These are phyloP conservation scores for Glonium stellatum DNA, from an alignment of 495 filamentous ascomycete genomes.

Conservation along the genomic window DNA sequence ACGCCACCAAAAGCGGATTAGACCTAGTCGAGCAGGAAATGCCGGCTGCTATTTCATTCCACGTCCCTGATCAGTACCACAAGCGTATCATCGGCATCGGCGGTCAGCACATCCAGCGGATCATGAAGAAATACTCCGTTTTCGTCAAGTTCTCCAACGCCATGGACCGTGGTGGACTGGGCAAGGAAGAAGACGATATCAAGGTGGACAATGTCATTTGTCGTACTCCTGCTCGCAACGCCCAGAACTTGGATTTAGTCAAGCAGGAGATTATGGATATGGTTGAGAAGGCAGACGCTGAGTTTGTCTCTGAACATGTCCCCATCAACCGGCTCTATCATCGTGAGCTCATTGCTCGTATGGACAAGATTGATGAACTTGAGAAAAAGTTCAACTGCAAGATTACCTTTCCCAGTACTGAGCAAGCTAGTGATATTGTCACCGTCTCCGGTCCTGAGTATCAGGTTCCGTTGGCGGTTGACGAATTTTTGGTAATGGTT, in stretches of 20 bases:
- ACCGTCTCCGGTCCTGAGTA: conserved; percentile 93
- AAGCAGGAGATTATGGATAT: conserved; percentile 99
- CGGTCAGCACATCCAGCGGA: conserved; percentile 96
- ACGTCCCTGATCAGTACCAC: conserved; percentile 99
- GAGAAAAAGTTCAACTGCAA: conserved; percentile 99
- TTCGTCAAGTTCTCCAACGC: conserved; percentile 99
- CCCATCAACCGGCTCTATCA: conserved; percentile 92
- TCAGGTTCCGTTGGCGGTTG: conserved; percentile 91
- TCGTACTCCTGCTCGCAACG: conserved; percentile 93
- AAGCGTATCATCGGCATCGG: conserved; percentile 99
- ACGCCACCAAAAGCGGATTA: conserved; percentile 84
- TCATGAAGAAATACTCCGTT: conserved; percentile 99
- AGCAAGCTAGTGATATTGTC: conserved; percentile 92
- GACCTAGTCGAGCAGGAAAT: conserved; percentile 96
- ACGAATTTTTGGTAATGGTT: conserved; percentile 73
- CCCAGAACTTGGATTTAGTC: conserved; percentile 89
- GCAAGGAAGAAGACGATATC: conserved; percentile 93
- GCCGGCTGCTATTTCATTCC: conserved; percentile 97
- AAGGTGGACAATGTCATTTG: conserved; percentile 99
- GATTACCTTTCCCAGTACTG: conserved; percentile 92
- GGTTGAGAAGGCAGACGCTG: conserved; percentile 95
- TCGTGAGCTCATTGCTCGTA: conserved; percentile 80
- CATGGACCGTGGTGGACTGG: conserved; percentile 93
- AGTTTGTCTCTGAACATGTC: conserved; percentile 89
- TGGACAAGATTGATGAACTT: conserved; percentile 82